Evolutionary conservation across 345 rosid species (phyloP).

Genomic region (Gossypium australe): DNA sequence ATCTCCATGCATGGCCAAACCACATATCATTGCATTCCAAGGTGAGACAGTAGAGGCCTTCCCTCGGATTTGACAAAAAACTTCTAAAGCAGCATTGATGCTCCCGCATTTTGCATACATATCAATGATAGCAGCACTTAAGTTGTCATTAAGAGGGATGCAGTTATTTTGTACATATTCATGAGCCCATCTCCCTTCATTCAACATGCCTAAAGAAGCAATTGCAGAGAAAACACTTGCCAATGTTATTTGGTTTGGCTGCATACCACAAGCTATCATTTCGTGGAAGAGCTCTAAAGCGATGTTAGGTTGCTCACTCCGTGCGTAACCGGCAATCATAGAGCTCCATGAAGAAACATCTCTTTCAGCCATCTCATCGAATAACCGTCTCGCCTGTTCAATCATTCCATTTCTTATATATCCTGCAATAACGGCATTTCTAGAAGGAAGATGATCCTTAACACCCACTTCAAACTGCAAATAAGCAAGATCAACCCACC

Average conservation of each 20-base stretch:
- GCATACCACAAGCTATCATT: conserved; percentile 51
- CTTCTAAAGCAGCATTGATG: conserved; percentile 48
- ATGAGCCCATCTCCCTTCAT: conserved; percentile 64
- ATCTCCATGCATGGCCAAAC: not conserved
- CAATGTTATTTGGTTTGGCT: conserved; percentile 76
- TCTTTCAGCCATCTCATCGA: conserved; percentile 53
- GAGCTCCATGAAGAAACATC: conserved; percentile 82
- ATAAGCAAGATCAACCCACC: conserved; percentile 43
- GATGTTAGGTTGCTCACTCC: conserved; percentile 39
- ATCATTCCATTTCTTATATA: conserved; percentile 54
- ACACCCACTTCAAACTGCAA: conserved; percentile 51
- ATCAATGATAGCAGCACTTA: conserved; percentile 74
- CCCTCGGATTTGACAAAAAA: conserved; percentile 36
- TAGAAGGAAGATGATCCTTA: conserved; percentile 49
- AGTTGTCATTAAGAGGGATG: conserved; percentile 51
- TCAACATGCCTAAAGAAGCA: conserved; percentile 48
- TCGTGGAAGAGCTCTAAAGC: conserved; percentile 53
- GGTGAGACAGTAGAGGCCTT: conserved; percentile 47
- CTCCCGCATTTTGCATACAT: conserved; percentile 96
- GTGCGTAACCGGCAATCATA: conserved; percentile 67
- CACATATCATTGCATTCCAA: conserved; percentile 42
- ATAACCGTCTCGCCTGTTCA: conserved; percentile 49
- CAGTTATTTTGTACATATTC: conserved; percentile 35
- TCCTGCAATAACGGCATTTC: conserved; percentile 68
- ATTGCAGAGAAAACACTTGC: conserved; percentile 70